Base-by-base conservation (phyloP, 2,329 filamentous ascomycete species). In the Tolypocladium endophyticum region DNA sequence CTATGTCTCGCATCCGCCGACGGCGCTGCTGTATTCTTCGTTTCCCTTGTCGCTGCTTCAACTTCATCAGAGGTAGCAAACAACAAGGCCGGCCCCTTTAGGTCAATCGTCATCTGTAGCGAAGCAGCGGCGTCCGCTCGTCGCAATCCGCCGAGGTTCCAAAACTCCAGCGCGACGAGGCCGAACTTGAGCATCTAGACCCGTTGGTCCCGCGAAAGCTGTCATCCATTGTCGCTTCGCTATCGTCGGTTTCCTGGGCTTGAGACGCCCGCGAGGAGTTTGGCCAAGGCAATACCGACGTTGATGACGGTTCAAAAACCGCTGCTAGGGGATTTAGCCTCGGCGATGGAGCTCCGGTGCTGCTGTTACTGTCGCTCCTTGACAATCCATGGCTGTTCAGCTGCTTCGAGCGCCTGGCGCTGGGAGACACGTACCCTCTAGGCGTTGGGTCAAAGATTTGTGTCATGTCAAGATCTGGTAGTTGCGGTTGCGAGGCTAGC, bases 261-360 rank as follows among this genome's bases (percentile, higher is more conserved):
- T 12, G 16, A 28, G 28, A 12, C 28, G 2, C n/a, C 57, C 20
- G 36, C 23, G 43, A 20, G 41, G n/a, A 11, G n/a, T n/a, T 3
- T 2, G 14, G 38, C 28, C 58, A 57, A 18, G 47, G 45, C 20
- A 11, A 20, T 9, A 20, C 36, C 47, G 47, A n/a, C 55, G 11
- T 35, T 5, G 36, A 16, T 9, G 41, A 16, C 2, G 60, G 60
- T 6, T 56, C 41, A 53, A 64, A 64, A 23, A 58, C 60, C 1
- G 41, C 35, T 12, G 63, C 61, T 23, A 58, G 50, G 25, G 63
- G 63, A 38, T 64, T 59, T 12, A 62, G 54, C 30, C 30, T 23
- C 6, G 38, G 54, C 12, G 3, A 18, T 4, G 36, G 33, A 6
- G 7, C 1, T 16, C 18, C 3, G 16, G 16, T 6, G 9, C n/a